Percentiles rank a stretch among this genome's conserved stretches.
Evolutionary conservation across 2,329 filamentous ascomycete genomes (phyloP).

Genomic region (Diaporthe vexans): DNA sequence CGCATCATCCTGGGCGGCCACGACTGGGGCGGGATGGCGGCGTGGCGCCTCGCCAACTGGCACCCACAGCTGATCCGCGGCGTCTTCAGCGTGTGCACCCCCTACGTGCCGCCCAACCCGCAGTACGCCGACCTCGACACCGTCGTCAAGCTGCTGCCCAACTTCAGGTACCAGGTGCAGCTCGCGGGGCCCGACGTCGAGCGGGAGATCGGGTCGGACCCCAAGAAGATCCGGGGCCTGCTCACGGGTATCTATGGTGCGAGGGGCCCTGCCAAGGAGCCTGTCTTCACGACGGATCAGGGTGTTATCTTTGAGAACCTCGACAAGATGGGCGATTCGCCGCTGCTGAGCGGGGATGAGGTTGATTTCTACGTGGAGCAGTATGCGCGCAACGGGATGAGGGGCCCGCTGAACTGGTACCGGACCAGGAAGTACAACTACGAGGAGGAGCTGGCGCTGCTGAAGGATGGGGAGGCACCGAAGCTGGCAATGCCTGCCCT

Average conservation of each 20-base stretch:
- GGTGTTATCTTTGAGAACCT: constrained; percentile 77
- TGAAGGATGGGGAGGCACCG: constrained; percentile 65
- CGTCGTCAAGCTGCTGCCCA: constrained; percentile 69
- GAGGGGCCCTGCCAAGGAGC: constrained; percentile 64
- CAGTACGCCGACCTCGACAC: constrained; percentile 70
- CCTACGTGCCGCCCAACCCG: constrained; percentile 71
- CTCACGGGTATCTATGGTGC: constrained; percentile 81
- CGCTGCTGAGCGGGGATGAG: constrained; percentile 76
- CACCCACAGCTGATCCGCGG: constrained; percentile 79
- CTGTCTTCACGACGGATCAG: constrained; percentile 68
- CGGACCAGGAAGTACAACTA: constrained; percentile 79
- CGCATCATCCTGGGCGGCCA: constrained; percentile 88
- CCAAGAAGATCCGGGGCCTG: constrained; percentile 77
- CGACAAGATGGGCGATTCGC: constrained; percentile 66
- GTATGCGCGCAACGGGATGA: constrained; percentile 79
- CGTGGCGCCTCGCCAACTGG: constrained; percentile 81
- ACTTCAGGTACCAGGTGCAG: constrained; percentile 88
- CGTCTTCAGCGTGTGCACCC: constrained; percentile 86
- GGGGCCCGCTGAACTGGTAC: constrained; percentile 92
- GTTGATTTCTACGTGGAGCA: constrained; percentile 82
- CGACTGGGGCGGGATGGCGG: constrained; percentile 86
- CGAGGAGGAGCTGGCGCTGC: constrained; percentile 77
- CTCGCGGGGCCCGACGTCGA: constrained; percentile 79
- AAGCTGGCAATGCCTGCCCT: constrained; percentile 75
- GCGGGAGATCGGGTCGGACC: constrained; percentile 63